These are phyloP conservation scores for Aspergillus ochraceoroseus DNA, from an alignment of 2,329 filamentous ascomycete species.

Conservation along the genomic window DNA sequence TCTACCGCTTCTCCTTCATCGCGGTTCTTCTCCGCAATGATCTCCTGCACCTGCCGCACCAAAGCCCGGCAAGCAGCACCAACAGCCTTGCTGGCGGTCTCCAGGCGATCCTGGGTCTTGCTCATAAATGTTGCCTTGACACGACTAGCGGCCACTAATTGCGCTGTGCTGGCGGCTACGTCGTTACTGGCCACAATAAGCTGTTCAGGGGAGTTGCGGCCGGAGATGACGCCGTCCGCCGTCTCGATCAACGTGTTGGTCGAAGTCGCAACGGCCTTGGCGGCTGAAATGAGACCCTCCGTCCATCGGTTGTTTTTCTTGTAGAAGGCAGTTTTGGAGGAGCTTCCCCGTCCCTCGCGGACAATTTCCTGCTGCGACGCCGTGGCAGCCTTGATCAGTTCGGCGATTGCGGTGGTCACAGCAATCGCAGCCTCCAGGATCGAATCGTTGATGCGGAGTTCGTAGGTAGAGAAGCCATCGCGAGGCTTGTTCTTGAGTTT, in stretches of 20 bases:
- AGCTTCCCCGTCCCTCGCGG: conserved; percentile 79
- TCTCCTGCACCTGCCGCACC: conserved; percentile 87
- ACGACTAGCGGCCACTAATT: conserved; percentile 88
- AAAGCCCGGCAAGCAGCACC: conserved; percentile 80
- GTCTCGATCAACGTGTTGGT: conserved; percentile 98
- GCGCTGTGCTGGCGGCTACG: conserved; percentile 90
- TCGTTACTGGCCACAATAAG: conserved; percentile 97
- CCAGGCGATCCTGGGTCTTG: conserved; percentile 87
- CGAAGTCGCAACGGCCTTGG: conserved; percentile 88
- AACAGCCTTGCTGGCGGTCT: conserved; percentile 88
- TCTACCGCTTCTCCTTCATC: conserved; percentile 77
- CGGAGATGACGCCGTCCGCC: conserved; percentile 87
- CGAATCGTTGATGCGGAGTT: conserved; percentile 90
- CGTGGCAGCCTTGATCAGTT: conserved; percentile 91
- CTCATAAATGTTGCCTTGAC: conserved; percentile 99
- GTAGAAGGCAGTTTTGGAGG: conserved; percentile 90
- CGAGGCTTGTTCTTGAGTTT: conserved; percentile 96
- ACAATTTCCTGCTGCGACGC: conserved; percentile 95
- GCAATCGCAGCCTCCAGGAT: conserved; percentile 90
- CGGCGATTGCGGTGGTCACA: conserved; percentile 88
- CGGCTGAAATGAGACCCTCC: conserved; percentile 91
- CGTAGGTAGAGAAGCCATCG: conserved; percentile 91
- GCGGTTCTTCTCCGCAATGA: conserved; percentile 80
- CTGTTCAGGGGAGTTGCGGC: conserved; percentile 90
- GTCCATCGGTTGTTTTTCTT: conserved; percentile 99